phyloP scores from a whole-genome alignment of 371 early-diverging fungal species.

The Lichtheimia ramosa region DNA sequence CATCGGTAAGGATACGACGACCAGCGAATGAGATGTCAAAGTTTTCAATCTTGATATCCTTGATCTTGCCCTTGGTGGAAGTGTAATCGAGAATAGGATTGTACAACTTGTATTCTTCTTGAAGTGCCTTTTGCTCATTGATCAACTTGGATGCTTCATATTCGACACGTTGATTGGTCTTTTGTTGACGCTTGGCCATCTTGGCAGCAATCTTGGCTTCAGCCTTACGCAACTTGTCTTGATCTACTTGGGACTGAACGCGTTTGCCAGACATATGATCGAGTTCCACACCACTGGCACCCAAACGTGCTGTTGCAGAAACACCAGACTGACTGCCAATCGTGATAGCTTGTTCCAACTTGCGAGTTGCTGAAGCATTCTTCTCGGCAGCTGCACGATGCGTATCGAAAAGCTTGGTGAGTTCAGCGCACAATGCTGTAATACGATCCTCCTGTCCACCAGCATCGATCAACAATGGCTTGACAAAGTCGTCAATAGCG shows the following conservation, averaged over 20 bases:
- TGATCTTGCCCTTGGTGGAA: constrained; percentile 79
- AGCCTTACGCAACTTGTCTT: constrained; percentile 89
- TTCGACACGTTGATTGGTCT: constrained; percentile 54
- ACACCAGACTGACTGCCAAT: constrained; percentile 56
- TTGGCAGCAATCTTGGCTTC: constrained; percentile 90
- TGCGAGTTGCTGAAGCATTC: constrained; percentile 14
- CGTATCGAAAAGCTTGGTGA: constrained; percentile 51
- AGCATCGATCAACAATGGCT: constrained; percentile 83
- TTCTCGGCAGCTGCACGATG: constrained; percentile 11
- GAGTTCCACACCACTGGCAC: constrained; percentile 56
- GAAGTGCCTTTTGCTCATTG: constrained; percentile 68
- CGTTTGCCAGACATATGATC: constrained; percentile 68
- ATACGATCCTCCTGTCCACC: constrained; percentile 66
- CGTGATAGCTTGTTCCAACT: constrained; percentile 59
- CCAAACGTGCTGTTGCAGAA: constrained; percentile 57
- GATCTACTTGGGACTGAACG: constrained; percentile 86
- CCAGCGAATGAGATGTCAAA: constrained; percentile 97
- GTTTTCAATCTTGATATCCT: constrained; percentile 94
- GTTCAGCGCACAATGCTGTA: constrained; percentile 60
- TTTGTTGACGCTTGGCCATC: constrained; percentile 80
- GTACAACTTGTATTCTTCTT: constrained; percentile 68
- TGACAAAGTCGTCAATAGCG: constrained; percentile 80
- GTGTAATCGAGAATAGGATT: constrained; percentile 88
- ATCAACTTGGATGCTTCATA: constrained; percentile 84
- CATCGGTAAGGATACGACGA: constrained; percentile 88